Percentiles rank a stretch among this genome's conserved stretches.
These are phyloP conservation scores for Setomelanomma holmii DNA, from an alignment of 2,329 filamentous ascomycete species.

Conservation along the genomic window DNA sequence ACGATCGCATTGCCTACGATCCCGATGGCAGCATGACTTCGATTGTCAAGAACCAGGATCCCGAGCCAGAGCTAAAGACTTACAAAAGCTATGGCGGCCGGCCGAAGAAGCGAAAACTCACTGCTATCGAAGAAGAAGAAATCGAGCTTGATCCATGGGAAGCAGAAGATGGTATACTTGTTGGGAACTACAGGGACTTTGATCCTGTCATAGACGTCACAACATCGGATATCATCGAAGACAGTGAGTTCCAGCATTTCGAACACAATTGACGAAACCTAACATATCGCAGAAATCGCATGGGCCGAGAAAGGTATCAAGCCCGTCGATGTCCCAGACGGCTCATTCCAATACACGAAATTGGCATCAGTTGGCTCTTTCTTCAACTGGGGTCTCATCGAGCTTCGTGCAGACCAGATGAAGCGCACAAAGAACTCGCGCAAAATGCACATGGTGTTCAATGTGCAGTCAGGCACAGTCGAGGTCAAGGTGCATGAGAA, in stretches of 20 bases:
- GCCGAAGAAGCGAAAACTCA: constrained; percentile 35
- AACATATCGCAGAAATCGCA: constrained; percentile 60
- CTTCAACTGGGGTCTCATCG: constrained; percentile 88
- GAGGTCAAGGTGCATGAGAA: constrained; percentile 78
- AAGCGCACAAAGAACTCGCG: constrained; percentile 92
- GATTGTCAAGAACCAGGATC: constrained; percentile 75
- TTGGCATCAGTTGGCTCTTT: constrained; percentile 68
- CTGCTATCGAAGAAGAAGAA: constrained; percentile 59
- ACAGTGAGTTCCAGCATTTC: constrained; percentile 45
- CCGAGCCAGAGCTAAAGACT: constrained; percentile 47
- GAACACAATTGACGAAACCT: no score
- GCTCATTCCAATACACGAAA: constrained; percentile 87
- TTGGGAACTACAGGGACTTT: constrained; percentile 70
- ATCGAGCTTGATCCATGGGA: constrained; percentile 75
- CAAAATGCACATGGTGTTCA: constrained; percentile 97
- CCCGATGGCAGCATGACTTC: constrained; percentile 75
- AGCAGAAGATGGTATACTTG: constrained; percentile 67
- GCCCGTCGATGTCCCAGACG: constrained; percentile 65
- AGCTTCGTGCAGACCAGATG: constrained; percentile 80
- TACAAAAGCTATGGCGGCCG: constrained; percentile 40
- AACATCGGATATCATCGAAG: constrained; percentile 59
- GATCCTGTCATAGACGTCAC: constrained; percentile 64
- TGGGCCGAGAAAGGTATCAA: constrained; percentile 65
- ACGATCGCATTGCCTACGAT: constrained; percentile 77
- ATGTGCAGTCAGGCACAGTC: constrained; percentile 83